Conservation (phyloP, 2,329 filamentous ascomycete genomes). For the Trichoderma harzianum region DNA sequence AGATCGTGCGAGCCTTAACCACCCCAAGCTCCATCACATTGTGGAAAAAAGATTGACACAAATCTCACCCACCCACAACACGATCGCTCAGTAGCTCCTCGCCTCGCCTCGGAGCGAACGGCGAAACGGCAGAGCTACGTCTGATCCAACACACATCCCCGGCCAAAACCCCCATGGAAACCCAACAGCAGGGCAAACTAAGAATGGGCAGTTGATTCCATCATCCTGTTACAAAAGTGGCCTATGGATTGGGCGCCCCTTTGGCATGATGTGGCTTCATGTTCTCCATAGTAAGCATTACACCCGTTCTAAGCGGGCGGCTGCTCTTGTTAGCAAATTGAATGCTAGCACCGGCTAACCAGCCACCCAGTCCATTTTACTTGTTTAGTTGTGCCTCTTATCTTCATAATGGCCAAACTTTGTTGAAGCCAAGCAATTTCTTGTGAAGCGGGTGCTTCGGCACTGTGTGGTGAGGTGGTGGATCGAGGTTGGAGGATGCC, state of each 20-base stretch:
- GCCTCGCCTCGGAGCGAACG: constrained; percentile 5
- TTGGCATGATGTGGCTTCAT: constrained; percentile 5
- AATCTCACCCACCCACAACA: neutral
- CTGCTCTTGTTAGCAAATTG: neutral
- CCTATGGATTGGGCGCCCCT: neutral
- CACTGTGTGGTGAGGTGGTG: constrained; percentile 2
- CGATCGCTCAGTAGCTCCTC: neutral
- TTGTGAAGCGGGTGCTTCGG: neutral
- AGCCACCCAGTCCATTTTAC: neutral
- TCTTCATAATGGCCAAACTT: constrained; percentile 16
- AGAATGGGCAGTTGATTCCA: neutral
- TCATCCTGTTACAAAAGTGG: neutral
- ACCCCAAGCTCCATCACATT: neutral
- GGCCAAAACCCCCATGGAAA: neutral
- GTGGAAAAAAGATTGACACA: neutral
- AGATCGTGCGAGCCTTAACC: neutral
- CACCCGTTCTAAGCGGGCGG: neutral
- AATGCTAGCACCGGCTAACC: neutral
- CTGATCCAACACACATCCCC: neutral
- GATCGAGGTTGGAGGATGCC: neutral
- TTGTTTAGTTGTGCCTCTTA: constrained; percentile 1
- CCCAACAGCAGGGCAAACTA: neutral
- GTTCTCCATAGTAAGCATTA: constrained; percentile 11
- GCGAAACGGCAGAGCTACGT: neutral
- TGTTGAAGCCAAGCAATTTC: constrained; percentile 11